These are phyloP conservation scores for Gossypium turneri DNA, from an alignment of 345 rosid genomes.

Conservation along the genomic window DNA sequence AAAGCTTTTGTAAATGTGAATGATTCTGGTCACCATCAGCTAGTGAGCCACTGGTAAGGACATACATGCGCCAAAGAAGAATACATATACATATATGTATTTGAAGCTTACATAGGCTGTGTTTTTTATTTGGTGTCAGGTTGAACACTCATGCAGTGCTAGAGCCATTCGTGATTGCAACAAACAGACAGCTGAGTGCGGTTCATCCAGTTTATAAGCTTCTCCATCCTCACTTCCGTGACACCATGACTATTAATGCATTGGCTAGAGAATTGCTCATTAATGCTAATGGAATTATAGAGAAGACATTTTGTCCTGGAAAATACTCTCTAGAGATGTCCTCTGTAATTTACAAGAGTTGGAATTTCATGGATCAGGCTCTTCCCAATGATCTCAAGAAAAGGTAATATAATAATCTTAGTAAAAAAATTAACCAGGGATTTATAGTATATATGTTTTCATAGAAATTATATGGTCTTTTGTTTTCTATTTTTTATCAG, in stretches of 20 bases:
- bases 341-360: conserved; percentile 45
- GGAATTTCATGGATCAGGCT: conserved; percentile 61
- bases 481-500: conserved; percentile 25
- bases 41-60: conserved; percentile 70
- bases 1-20: conserved; percentile 76
- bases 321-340: conserved; percentile 48
- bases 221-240: conserved; percentile 83
- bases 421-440: not conserved
- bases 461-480: too few species aligned
- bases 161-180: conserved; percentile 73
- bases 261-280: conserved; percentile 71
- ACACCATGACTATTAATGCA: conserved; percentile 88
- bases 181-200: conserved; percentile 61
- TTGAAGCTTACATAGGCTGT: not conserved
- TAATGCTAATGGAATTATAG: conserved; percentile 60
- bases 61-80: conserved; percentile 9
- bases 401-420: not conserved
- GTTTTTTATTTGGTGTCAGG: conserved; percentile 31
- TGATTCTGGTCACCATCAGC: conserved; percentile 84
- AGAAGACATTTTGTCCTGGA: conserved; percentile 41
- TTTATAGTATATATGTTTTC: too few species aligned
- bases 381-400: conserved; percentile 51
- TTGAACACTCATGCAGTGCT: conserved; percentile 64
- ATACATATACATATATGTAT: not conserved
- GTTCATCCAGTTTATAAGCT: conserved; percentile 82